phyloP scores from a whole-genome alignment of 2,329 filamentous ascomycete species.

The Curvularia hawaiiensis region DNA sequence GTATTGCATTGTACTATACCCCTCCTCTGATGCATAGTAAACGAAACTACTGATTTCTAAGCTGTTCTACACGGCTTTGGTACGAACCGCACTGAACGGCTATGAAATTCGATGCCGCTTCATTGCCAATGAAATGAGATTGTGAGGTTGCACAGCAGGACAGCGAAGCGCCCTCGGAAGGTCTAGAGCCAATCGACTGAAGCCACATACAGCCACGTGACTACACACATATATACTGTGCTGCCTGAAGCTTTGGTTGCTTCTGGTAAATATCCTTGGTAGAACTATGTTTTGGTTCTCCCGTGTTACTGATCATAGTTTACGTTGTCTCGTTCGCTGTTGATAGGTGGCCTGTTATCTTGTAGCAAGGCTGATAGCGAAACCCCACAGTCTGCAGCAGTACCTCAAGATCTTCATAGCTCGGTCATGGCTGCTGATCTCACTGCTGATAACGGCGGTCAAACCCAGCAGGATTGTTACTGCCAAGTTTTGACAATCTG shows the following conservation, averaged over 20 bases:
- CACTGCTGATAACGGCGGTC: too few relatives aligned
- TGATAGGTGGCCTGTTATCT: too few relatives aligned
- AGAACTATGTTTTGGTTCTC: background rate
- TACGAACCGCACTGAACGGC: background rate
- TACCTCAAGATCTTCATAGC: too few relatives aligned
- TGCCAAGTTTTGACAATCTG: too few relatives aligned
- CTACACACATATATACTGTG: background rate
- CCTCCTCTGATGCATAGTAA: constrained; percentile 7
- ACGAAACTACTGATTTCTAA: background rate
- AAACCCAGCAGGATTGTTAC: too few relatives aligned
- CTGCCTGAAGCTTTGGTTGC: background rate
- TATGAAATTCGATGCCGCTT: background rate
- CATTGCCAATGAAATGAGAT: constrained; percentile 22
- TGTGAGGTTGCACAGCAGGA: constrained; percentile 21
- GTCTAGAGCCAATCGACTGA: background rate
- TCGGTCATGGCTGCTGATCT: too few relatives aligned
- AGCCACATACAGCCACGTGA: background rate
- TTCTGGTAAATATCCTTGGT: background rate
- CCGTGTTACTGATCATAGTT: too few relatives aligned
- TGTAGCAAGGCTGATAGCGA: too few relatives aligned
- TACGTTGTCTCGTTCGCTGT: too few relatives aligned
- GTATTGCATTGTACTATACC: constrained; percentile 32
- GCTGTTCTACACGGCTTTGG: background rate
- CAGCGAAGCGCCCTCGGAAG: background rate
- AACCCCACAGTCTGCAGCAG: too few relatives aligned